Base-by-base conservation (phyloP, 2,329 filamentous ascomycete genomes). In the Stagonosporopsis vannaccii region DNA sequence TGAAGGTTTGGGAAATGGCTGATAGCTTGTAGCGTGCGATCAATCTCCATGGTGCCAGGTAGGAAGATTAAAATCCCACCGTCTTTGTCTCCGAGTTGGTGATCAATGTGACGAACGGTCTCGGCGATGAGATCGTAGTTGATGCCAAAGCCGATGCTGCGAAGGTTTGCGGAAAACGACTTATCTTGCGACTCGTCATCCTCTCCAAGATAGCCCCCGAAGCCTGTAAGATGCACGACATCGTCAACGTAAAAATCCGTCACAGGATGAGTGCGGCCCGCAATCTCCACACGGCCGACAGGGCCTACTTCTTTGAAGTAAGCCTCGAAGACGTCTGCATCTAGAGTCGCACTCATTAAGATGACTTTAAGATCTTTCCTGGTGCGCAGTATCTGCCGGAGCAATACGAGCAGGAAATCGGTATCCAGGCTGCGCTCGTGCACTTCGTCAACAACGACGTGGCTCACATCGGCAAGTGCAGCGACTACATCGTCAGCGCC, bases 21-120 rank as follows among this genome's bases (percentile, higher is more conserved):
- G 17, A 98, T 79, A 44, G 86, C 82, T 54, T 85, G 86, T 54
- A 95, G 84, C 1, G 91, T 90, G 32, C 91, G 86, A 65, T 90
- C 92, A 69, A 99, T 99, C 76, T 99, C 95, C 64, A 91, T 86
- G 1, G 92, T 90, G 66, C 95, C 95, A 1, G 95, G 94, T 17
- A 99, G 80, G 79, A 99, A 99, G 37, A 99, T 92, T n/a, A 99
- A 78, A 46, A 99, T 96, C 0, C 91, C 94, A 2, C 95, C 95
- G 35, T 90, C 85, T 67, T 90, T 85, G 43, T 85, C 81, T 11
- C 83, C 83, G 1, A 99, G 82, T 63, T 94, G 87, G 8, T 83
- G 82, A 75, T 98, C 92, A 57, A 99, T 97, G 41, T 87, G 85
- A 61, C 85, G 86, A 13, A 97, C 90, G 0, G 91, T 91, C 60